phyloP scores from a whole-genome alignment of 352 stramenopile genomes.

The Phytophthora aleatoria region DNA sequence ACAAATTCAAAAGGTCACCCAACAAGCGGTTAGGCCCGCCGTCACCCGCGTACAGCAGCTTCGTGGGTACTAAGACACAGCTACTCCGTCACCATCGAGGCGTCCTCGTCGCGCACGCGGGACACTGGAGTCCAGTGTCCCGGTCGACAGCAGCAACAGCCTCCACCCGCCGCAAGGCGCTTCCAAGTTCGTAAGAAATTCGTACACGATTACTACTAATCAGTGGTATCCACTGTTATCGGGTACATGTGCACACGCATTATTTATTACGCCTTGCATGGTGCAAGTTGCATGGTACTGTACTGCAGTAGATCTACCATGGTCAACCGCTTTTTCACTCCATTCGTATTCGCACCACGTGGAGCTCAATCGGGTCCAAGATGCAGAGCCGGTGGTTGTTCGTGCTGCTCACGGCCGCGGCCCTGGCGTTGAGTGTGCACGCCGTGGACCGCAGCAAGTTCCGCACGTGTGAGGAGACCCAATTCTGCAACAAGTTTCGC shows the following conservation, averaged over 20 bases:
- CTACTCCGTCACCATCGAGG: background rate
- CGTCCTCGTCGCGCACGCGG: no score
- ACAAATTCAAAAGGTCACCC: no score
- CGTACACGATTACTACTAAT: background rate
- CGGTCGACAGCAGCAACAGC: background rate
- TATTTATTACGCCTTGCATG: background rate
- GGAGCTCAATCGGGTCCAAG: conserved; percentile 5
- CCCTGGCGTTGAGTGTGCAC: conserved; percentile 3
- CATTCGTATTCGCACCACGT: conserved; percentile 13
- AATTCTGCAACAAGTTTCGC: conserved; percentile 93
- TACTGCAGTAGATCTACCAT: no score
- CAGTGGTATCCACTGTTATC: background rate
- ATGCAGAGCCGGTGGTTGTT: conserved; percentile 19
- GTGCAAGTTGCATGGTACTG: no score
- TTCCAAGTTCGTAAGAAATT: background rate
- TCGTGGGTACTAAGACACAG: background rate
- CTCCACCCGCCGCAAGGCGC: no score
- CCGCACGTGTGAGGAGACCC: conserved; percentile 96
- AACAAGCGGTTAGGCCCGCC: no score
- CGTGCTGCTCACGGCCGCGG: conserved; percentile 16
- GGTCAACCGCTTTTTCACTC: background rate
- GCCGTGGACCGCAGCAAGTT: conserved; percentile 98
- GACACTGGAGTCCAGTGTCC: background rate
- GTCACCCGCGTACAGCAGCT: no score
- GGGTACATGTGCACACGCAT: background rate